Evolutionary conservation across 106 monocot genomes (phyloP).

Genomic region (Dendrobium huoshanense): DNA sequence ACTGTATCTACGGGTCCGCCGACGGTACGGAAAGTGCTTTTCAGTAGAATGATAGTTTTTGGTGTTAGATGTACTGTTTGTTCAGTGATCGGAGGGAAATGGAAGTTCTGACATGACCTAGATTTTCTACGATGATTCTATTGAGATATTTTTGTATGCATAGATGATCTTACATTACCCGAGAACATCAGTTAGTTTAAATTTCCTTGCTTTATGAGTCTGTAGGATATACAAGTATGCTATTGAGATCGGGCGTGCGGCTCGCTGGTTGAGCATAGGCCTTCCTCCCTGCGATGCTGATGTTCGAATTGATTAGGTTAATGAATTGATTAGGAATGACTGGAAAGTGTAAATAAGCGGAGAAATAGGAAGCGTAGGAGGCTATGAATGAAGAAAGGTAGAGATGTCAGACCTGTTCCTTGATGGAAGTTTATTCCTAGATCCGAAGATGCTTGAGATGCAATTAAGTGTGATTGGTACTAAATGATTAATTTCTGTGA

Average conservation of each 20-base stretch:
- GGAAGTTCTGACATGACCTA: background rate
- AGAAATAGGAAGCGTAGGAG: background rate
- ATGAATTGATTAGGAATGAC: background rate
- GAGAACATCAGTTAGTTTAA: background rate
- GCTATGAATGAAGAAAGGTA: background rate
- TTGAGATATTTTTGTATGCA: background rate
- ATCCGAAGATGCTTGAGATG: background rate
- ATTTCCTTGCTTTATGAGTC: background rate
- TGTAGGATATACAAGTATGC: too few species aligned
- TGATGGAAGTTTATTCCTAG: background rate
- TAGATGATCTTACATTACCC: background rate
- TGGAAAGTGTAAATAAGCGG: background rate
- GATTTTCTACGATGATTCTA: background rate
- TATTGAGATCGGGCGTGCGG: too few species aligned
- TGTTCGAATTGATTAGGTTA: background rate
- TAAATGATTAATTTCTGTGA: background rate
- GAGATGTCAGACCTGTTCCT: background rate
- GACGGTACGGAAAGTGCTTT: background rate
- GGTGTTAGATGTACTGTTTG: background rate
- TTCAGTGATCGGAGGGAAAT: background rate
- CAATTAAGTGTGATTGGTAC: background rate
- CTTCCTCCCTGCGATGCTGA: too few species aligned
- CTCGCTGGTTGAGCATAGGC: too few species aligned
- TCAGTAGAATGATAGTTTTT: background rate
- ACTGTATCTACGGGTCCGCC: background rate